phyloP scores from a whole-genome alignment of 805 yeast genomes.

The Vanderwaltozyma yarrowii region DNA sequence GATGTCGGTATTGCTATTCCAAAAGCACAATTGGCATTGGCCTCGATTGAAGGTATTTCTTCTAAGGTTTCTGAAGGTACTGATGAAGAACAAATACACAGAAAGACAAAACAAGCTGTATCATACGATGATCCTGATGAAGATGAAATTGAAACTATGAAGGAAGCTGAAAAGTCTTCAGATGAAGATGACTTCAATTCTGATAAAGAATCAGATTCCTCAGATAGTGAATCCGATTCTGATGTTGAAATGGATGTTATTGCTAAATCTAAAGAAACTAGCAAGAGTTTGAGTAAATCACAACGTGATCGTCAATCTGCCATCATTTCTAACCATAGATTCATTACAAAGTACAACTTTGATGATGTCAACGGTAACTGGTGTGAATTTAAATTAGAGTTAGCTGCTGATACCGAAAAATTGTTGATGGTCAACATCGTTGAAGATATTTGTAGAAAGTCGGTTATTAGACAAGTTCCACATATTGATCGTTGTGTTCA shows the following conservation, averaged over 20 bases:
- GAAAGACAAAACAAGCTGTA: constrained; percentile 71
- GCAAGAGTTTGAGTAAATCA: constrained; percentile 36
- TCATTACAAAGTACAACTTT: constrained; percentile 72
- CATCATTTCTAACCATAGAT: constrained; percentile 60
- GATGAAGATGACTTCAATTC: constrained; percentile 48
- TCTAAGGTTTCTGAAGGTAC: constrained; percentile 36
- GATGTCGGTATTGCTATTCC: constrained; percentile 65
- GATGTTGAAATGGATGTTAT: constrained; percentile 25
- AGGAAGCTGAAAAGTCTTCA: constrained; percentile 66
- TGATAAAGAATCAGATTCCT: constrained; percentile 34
- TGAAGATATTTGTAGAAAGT: constrained; percentile 80
- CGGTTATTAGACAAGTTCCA: constrained; percentile 88
- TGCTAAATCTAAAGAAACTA: constrained; percentile 18
- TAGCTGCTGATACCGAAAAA: constrained; percentile 81
- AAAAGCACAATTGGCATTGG: constrained; percentile 38
- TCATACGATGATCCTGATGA: constrained; percentile 95
- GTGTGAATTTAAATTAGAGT: constrained; percentile 83
- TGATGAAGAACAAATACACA: constrained; percentile 47
- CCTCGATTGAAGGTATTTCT: constrained; percentile 28
- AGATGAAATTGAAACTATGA: constrained; percentile 85
- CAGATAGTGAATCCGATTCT: constrained; percentile 35
- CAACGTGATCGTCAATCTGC: constrained; percentile 84
- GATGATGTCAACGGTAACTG: constrained; percentile 84
- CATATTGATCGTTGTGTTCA: constrained; percentile 87
- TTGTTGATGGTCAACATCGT: constrained; percentile 93